A percentile compares a stretch with the other conserved stretches of the same genome.
phyloP scores from a whole-genome alignment of 768 basidiomycete genomes.

The Suillus lakei region DNA sequence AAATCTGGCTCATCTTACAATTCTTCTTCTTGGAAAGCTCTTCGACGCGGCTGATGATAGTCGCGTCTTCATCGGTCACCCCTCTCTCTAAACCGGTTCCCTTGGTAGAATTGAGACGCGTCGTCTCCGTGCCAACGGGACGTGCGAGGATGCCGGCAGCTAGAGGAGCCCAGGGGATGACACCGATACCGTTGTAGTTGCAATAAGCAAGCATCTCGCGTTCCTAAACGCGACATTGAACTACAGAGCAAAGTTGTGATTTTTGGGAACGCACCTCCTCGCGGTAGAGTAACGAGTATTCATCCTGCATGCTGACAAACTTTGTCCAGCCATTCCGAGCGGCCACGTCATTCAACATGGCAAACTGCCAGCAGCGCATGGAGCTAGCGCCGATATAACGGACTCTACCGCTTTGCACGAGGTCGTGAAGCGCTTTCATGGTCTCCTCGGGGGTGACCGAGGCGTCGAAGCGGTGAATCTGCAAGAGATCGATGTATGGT shows the following conservation, averaged over 20 bases:
- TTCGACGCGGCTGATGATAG: constrained; percentile 46
- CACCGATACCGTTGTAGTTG: constrained; percentile 52
- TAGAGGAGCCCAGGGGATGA: constrained; percentile 58
- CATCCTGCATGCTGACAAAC: constrained; percentile 61
- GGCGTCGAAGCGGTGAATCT: constrained; percentile 49
- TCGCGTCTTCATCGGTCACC: constrained; percentile 32
- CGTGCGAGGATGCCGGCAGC: constrained; percentile 43
- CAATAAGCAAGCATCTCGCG: constrained; percentile 51
- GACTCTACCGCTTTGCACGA: constrained; percentile 52
- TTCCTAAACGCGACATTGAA: constrained; percentile 35
- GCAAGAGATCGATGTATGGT: constrained; percentile 45
- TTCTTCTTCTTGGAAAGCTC: constrained; percentile 44
- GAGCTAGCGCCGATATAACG: constrained; percentile 56
- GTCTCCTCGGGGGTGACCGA: constrained; percentile 46
- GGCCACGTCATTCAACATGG: constrained; percentile 49
- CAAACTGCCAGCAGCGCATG: constrained; percentile 52
- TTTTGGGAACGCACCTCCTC: constrained; percentile 43
- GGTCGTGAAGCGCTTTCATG: constrained; percentile 56
- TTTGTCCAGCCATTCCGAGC: constrained; percentile 51
- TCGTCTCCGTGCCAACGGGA: constrained; percentile 34
- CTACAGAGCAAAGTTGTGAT: neutral
- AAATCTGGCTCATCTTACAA: constrained; percentile 49
- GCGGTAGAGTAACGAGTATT: constrained; percentile 58
- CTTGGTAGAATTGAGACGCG: constrained; percentile 16
- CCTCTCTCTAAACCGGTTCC: constrained; percentile 31